Conservation (phyloP, 768 basidiomycete species). For the Tricholoma sp. region DNA sequence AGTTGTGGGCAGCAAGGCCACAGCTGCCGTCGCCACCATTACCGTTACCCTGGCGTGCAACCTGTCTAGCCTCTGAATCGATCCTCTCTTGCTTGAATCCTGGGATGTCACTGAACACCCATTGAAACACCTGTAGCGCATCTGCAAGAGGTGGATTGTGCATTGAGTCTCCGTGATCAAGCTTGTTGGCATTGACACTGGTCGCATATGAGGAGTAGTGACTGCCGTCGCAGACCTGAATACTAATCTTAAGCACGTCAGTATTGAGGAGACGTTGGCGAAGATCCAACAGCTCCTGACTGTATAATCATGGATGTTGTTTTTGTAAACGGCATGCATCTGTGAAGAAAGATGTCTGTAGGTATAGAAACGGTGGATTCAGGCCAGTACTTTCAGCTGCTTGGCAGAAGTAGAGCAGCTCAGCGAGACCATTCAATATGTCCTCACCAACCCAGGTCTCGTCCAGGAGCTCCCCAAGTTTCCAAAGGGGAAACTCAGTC, state of each 20-base stretch:
- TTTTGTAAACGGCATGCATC: conserved; percentile 1
- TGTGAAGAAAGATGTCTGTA: conserved; percentile 11
- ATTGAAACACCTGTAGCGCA: conserved; percentile 9
- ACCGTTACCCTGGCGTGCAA: conserved; percentile 7
- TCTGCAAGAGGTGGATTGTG: not conserved
- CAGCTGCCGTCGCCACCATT: conserved; percentile 1
- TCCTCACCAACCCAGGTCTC: conserved; percentile 22
- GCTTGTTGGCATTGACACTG: not conserved
- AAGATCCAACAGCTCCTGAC: conserved; percentile 3
- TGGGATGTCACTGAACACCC: conserved; percentile 7
- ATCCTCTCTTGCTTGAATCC: not conserved
- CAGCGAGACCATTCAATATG: conserved; percentile 15
- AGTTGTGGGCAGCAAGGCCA: conserved; percentile 16
- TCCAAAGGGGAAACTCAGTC: conserved; percentile 14
- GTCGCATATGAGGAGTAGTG: conserved; percentile 12
- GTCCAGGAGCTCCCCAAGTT: conserved; percentile 15
- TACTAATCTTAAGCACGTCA: conserved; percentile 2
- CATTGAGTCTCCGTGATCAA: conserved; percentile 16
- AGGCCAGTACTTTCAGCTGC: not conserved
- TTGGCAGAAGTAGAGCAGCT: conserved; percentile 14
- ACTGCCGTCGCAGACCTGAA: conserved; percentile 4
- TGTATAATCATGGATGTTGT: conserved; percentile 1
- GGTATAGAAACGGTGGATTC: conserved; percentile 1
- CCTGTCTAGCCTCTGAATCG: not conserved
- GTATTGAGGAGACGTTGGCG: conserved; percentile 3